Evolutionary conservation across 1,284 basidiomycete species (phyloP).

Genomic region (Testicularia cyperi): DNA sequence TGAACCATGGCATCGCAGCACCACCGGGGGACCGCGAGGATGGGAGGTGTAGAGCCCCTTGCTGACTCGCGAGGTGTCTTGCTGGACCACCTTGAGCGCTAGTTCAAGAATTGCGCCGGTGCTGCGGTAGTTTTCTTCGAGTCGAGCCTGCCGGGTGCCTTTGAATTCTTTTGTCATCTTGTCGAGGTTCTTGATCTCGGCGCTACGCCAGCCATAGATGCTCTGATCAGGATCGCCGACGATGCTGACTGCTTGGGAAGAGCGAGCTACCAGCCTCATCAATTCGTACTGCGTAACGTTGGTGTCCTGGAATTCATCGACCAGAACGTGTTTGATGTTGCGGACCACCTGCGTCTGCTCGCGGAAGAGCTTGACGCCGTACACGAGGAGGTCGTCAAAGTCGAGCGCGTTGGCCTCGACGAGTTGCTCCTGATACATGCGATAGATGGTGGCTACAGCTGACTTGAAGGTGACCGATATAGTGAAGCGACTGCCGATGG

Average conservation of each 20-base stretch:
- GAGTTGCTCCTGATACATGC: conserved; percentile 71
- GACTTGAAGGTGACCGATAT: conserved; percentile 12
- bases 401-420: conserved; percentile 74
- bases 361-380: conserved; percentile 69
- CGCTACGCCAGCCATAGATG: conserved; percentile 87
- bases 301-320: conserved; percentile 92
- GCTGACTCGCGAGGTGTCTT: conserved; percentile 73
- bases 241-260: conserved; percentile 67
- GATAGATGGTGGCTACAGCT: conserved; percentile 65
- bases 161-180: conserved; percentile 49
- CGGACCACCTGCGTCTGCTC: conserved; percentile 66
- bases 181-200: conserved; percentile 61
- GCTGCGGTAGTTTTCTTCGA: conserved; percentile 87
- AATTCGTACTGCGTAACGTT: conserved; percentile 83
- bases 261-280: conserved; percentile 66
- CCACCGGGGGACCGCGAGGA: conserved; percentile 66
- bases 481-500: conserved; percentile 9
- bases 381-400: conserved; percentile 83
- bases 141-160: conserved; percentile 67
- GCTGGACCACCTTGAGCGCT: conserved; percentile 76
- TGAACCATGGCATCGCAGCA: conserved; percentile 21
- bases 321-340: conserved; percentile 76
- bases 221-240: conserved; percentile 93
- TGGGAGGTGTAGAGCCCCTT: conserved; percentile 78
- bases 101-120: conserved; percentile 75